Conservation (phyloP, 768 basidiomycete genomes). For the Serpula lacrymans region DNA sequence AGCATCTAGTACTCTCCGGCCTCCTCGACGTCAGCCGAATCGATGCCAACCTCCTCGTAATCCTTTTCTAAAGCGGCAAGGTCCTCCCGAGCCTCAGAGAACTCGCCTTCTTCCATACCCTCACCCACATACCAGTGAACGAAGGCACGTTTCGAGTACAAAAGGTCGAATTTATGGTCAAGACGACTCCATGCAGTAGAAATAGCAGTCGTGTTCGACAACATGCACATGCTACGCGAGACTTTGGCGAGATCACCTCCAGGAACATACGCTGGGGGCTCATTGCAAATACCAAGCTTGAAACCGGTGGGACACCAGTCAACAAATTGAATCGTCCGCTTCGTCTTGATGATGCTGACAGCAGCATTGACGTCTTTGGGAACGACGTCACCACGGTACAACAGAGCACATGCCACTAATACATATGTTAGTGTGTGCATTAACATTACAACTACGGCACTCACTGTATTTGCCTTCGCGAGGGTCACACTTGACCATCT, state of each 20-base stretch:
- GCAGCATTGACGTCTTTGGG: conserved; percentile 78
- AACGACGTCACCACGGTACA: conserved; percentile 76
- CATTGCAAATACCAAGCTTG: conserved; percentile 78
- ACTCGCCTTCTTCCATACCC: conserved; percentile 92
- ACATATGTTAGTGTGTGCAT: conserved; percentile 4
- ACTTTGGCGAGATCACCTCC: conserved; percentile 77
- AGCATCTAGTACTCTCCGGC: conserved; percentile 41
- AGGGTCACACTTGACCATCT: conserved; percentile 80
- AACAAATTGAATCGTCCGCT: conserved; percentile 76
- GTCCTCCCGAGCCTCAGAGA: conserved; percentile 98
- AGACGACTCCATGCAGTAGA: conserved; percentile 71
- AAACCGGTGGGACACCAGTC: conserved; percentile 81
- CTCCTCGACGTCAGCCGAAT: conserved; percentile 50
- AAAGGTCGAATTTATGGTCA: conserved; percentile 76
- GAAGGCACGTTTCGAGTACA: conserved; percentile 64
- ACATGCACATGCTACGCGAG: conserved; percentile 73
- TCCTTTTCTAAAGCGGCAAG: conserved; percentile 99
- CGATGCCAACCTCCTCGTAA: conserved; percentile 79
- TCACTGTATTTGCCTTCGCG: conserved; percentile 75
- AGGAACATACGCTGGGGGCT: conserved; percentile 71
- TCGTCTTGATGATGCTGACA: conserved; percentile 71
- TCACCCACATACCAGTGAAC: conserved; percentile 70
- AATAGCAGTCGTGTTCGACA: conserved; percentile 73
- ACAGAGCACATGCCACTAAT: conserved; percentile 63
- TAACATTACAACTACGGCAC: conserved; percentile 11